Evolutionary conservation across 164 flowering plant genomes (phyloP), one percentile per base, ranked within the genome.

Genomic region (Malania oleifera): DNA sequence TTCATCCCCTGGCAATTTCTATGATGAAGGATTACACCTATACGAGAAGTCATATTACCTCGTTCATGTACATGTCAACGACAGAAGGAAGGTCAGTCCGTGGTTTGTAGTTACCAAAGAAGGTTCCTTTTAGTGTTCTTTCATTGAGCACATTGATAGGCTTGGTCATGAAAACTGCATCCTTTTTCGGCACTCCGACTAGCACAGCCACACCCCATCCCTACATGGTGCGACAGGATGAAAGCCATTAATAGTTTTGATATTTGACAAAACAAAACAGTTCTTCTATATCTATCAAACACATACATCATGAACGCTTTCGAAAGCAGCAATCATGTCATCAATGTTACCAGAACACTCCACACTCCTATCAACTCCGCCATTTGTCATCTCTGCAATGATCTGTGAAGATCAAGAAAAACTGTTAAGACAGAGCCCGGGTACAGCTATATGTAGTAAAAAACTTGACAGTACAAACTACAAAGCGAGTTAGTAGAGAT

Each of bases 181-280:
- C 77, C 45, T 73, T 73, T 62, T 63, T 60, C 1, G 73, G 77
- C 8, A 73, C 77, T 6, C 77, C 73, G 14, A 73, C 77, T 15
- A 73, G 69, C 22, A 73, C 77, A 10, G 77, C 77, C 14, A 73
- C 69, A 18, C 77, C 77, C 77, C 77, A 73, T 27, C 77, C 76
- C 76, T 72, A 37, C 28, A 45, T 17, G 31, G 9, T 7, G 5
- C 22, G 9, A n/a, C n/a, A n/a, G n/a, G n/a, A n/a, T n/a, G n/a
- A n/a, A n/a, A n/a, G n/a, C n/a, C n/a, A n/a, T n/a, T n/a, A n/a
- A n/a, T n/a, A n/a, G n/a, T n/a, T n/a, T n/a, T n/a, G n/a, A n/a
- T n/a, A n/a, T n/a, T n/a, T n/a, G n/a, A n/a, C n/a, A n/a, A n/a
- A n/a, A n/a, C n/a, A n/a, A n/a, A n/a, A n/a, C n/a, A n/a, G n/a